These are phyloP conservation scores for Dictyostelium capitatum DNA, from an alignment of 78 protist species.

Conservation along the genomic window DNA sequence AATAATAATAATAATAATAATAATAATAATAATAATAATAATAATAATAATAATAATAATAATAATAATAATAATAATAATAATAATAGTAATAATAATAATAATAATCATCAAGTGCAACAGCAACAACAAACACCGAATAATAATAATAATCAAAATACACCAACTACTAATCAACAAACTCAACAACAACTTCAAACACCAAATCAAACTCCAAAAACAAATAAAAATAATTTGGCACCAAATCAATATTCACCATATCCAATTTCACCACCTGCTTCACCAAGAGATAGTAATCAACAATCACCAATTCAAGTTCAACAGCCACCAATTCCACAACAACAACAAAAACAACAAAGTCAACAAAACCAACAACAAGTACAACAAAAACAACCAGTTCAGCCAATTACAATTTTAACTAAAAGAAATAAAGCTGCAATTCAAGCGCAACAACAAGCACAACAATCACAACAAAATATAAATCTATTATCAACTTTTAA, in stretches of 20 bases:
- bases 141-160: neutral
- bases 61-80: slow-evolving; percentile 24
- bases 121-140: neutral
- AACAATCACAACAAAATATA: neutral
- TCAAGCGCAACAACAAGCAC: neutral
- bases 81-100: neutral
- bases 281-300: slow-evolving; percentile 51
- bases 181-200: slow-evolving; percentile 9
- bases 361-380: neutral
- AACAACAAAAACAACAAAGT: neutral
- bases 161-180: neutral
- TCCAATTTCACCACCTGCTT: slow-evolving; percentile 67
- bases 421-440: neutral
- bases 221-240: neutral
- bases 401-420: slow-evolving; percentile 11
- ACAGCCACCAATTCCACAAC: neutral
- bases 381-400: slow-evolving; percentile 4
- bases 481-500: slow-evolving; percentile 11
- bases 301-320: neutral
- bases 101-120: slow-evolving; percentile 7
- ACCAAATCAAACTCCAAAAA: neutral
- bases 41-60: slow-evolving; percentile 10
- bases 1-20: neutral
- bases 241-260: slow-evolving; percentile 48
- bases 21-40: slow-evolving; percentile 17